Evolutionary conservation across 352 stramenopile genomes (phyloP).

Genomic region (Globisporangium echinulatum): DNA sequence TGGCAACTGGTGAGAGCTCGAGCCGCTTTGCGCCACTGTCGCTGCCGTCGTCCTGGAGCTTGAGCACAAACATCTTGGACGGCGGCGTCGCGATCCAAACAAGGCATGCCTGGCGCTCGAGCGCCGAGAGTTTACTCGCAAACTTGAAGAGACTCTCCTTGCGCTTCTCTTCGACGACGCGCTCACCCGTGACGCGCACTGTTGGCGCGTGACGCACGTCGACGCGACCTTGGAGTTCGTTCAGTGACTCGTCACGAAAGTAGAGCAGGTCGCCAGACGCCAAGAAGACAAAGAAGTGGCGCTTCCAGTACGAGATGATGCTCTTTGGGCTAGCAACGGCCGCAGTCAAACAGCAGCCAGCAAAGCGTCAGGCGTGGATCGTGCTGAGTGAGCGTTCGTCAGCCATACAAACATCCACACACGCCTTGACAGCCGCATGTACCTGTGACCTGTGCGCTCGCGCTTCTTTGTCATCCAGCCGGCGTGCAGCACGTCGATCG

Average conservation of each 20-base stretch:
- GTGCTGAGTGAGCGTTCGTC: too few relatives aligned
- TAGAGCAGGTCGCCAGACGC: conserved; percentile 71
- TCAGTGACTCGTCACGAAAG: conserved; percentile 68
- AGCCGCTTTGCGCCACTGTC: conserved; percentile 15
- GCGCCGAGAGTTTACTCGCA: conserved; percentile 37
- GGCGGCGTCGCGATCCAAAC: conserved; percentile 80
- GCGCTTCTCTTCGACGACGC: conserved; percentile 67
- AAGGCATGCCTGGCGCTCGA: conserved; percentile 59
- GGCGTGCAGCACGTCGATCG: conserved; percentile 59
- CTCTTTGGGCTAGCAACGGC: conserved; percentile 32
- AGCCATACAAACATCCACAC: too few relatives aligned
- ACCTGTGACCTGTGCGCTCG: conserved; percentile 62
- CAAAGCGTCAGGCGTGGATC: too few relatives aligned
- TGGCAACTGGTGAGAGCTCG: conserved; percentile 60
- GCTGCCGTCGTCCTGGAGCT: conserved; percentile 49
- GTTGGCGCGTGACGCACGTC: conserved; percentile 75
- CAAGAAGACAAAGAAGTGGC: conserved; percentile 75
- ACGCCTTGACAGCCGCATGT: not conserved
- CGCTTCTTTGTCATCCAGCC: conserved; percentile 72
- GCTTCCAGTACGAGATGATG: conserved; percentile 84
- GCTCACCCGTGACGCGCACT: conserved; percentile 68
- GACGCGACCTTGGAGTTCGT: conserved; percentile 64
- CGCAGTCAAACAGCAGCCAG: not conserved
- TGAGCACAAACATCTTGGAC: conserved; percentile 82
- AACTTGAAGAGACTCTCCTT: conserved; percentile 76